phyloP scores from a whole-genome alignment of 2,329 filamentous ascomycete species.

The Venturia carpophila region DNA sequence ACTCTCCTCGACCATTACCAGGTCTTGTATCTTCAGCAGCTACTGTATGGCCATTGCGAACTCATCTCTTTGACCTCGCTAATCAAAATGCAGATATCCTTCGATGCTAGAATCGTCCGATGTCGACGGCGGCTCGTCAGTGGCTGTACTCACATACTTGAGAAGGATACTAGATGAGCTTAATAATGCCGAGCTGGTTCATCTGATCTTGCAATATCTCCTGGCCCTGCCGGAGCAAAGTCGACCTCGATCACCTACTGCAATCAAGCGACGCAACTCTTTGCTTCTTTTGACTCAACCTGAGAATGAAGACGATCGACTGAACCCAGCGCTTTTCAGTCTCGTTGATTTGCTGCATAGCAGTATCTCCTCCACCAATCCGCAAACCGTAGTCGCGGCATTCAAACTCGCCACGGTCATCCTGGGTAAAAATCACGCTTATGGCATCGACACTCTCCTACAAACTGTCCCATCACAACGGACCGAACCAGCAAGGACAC shows the following conservation, averaged over 20 bases:
- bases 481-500: slow-evolving; percentile 53
- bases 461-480: slow-evolving; percentile 52
- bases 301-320: slow-evolving; percentile 63
- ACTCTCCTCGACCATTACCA: slow-evolving; percentile 95
- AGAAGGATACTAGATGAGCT: slow-evolving; percentile 83
- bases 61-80: slow-evolving; percentile 17
- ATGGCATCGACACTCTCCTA: slow-evolving; percentile 70
- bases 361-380: slow-evolving; percentile 73
- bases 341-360: slow-evolving; percentile 83
- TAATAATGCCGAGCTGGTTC: slow-evolving; percentile 88
- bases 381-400: slow-evolving; percentile 83
- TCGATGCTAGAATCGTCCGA: slow-evolving; percentile 95
- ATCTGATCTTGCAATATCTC: slow-evolving; percentile 87
- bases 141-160: slow-evolving; percentile 90
- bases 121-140: slow-evolving; percentile 90
- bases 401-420: slow-evolving; percentile 81
- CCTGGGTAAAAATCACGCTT: slow-evolving; percentile 77
- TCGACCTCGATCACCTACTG: slow-evolving; percentile 46
- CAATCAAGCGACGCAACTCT: slow-evolving; percentile 75
- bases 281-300: slow-evolving; percentile 78
- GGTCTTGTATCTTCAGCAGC: slow-evolving; percentile 87
- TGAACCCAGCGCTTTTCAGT: slow-evolving; percentile 85
- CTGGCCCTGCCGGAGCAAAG: slow-evolving; percentile 62
- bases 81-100: slow-evolving; percentile 59
- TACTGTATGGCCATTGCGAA: slow-evolving; percentile 55